These are phyloP conservation scores for Xylaria digitata DNA, from an alignment of 2,329 filamentous ascomycete species.

Conservation along the genomic window DNA sequence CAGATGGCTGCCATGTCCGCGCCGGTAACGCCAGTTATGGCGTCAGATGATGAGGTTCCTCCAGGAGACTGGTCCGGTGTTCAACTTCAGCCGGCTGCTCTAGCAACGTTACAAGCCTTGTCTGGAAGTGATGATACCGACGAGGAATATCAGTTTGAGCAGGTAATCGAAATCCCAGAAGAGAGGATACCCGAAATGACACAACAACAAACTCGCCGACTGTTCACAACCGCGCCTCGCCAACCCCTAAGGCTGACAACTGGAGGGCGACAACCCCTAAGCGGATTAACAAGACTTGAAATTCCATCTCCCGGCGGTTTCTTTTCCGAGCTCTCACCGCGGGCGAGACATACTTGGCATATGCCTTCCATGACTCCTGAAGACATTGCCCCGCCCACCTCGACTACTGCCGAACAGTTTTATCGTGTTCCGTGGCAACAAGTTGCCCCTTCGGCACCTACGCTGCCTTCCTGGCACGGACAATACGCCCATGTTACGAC, in stretches of 20 bases:
- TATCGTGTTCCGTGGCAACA: constrained; percentile 84
- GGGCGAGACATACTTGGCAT: constrained; percentile 85
- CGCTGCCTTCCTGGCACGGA: constrained; percentile 54
- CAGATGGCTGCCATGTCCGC: constrained; percentile 86
- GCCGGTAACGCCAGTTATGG: constrained; percentile 83
- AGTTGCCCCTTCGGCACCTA: constrained; percentile 52
- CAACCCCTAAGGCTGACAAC: constrained; percentile 55
- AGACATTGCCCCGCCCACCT: constrained; percentile 75
- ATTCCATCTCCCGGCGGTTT: constrained; percentile 93
- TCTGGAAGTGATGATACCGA: constrained; percentile 66
- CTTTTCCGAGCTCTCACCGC: constrained; percentile 84
- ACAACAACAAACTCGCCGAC: constrained; percentile 62
- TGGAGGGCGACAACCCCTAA: constrained; percentile 68
- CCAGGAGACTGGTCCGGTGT: constrained; percentile 77
- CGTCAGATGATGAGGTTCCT: constrained; percentile 62
- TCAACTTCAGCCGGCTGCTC: constrained; percentile 80
- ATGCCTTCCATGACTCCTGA: constrained; percentile 65
- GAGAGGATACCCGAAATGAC: constrained; percentile 62
- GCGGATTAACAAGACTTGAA: constrained; percentile 82
- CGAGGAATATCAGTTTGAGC: constrained; percentile 71
- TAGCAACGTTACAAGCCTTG: constrained; percentile 83
- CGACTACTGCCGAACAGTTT: constrained; percentile 90
- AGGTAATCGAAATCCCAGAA: constrained; percentile 63
- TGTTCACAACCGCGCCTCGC: constrained; percentile 58
- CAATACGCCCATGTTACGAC: constrained; percentile 52